These are phyloP conservation scores for Parafenestella ontariensis DNA, from an alignment of 2,329 filamentous ascomycete species.

Conservation along the genomic window DNA sequence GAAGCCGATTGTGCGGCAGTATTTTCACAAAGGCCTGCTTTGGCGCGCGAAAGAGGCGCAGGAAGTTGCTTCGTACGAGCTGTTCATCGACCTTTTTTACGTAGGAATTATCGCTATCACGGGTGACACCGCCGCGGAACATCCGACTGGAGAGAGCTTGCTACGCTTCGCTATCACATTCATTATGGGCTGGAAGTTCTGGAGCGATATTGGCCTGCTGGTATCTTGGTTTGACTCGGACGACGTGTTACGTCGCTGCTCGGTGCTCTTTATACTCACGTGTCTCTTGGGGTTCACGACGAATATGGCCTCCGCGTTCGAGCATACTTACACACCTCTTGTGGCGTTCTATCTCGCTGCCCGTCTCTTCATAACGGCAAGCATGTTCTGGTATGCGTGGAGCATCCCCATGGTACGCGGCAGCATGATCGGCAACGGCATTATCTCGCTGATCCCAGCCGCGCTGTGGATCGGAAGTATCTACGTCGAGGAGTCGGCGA, in stretches of 20 bases:
- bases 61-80: conserved; percentile 69
- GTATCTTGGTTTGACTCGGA: conserved; percentile 69
- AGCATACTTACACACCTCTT: conserved; percentile 63
- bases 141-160: conserved; percentile 62
- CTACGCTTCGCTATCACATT: conserved; percentile 68
- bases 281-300: conserved; percentile 69
- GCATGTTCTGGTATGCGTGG: conserved; percentile 56
- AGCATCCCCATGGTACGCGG: conserved; percentile 65
- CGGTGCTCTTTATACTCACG: conserved; percentile 67
- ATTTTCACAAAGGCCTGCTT: conserved; percentile 69
- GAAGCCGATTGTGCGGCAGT: conserved; percentile 67
- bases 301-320: conserved; percentile 65
- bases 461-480: conserved; percentile 68
- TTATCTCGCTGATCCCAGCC: conserved; percentile 56
- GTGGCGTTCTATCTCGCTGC: conserved; percentile 67
- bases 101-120: conserved; percentile 70
- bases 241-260: conserved; percentile 65
- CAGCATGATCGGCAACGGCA: conserved; percentile 60
- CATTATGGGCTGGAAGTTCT: conserved; percentile 69
- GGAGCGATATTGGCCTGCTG: conserved; percentile 64
- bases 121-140: conserved; percentile 66
- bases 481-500: conserved; percentile 62
- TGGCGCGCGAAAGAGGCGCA: conserved; percentile 66
- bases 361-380: conserved; percentile 61
- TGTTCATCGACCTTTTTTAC: conserved; percentile 70